A percentile compares a stretch with the other conserved stretches of the same genome.
Conservation (phyloP, 2,329 filamentous ascomycete species). For the Xylariaceae sp. region DNA sequence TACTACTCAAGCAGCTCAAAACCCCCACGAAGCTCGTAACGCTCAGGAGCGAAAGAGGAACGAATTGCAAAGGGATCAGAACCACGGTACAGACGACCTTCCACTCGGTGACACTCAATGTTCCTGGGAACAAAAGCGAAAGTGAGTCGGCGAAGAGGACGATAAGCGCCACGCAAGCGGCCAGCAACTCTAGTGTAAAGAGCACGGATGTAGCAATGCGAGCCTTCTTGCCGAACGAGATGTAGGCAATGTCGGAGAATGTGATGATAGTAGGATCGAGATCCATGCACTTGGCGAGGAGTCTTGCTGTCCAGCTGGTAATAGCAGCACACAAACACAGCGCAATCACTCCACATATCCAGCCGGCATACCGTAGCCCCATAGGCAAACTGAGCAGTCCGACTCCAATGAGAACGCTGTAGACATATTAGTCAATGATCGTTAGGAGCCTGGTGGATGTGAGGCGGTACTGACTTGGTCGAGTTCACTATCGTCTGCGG, state of each 20-base stretch:
- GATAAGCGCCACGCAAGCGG: slow-evolving; percentile 70
- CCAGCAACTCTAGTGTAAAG: slow-evolving; percentile 83
- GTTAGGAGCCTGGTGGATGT: neutral
- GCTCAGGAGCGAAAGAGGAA: slow-evolving; percentile 78
- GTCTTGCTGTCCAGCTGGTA: slow-evolving; percentile 80
- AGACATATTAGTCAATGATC: slow-evolving; percentile 5
- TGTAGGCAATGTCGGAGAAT: slow-evolving; percentile 88
- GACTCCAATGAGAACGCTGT: slow-evolving; percentile 76
- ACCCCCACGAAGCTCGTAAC: slow-evolving; percentile 94
- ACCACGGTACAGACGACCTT: slow-evolving; percentile 79
- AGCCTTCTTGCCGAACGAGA: slow-evolving; percentile 80
- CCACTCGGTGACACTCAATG: slow-evolving; percentile 66
- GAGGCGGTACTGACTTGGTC: slow-evolving; percentile 55
- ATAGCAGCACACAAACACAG: slow-evolving; percentile 68
- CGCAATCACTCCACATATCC: slow-evolving; percentile 76
- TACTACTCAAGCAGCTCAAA: slow-evolving; percentile 80
- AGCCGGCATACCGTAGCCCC: slow-evolving; percentile 81
- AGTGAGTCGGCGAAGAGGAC: slow-evolving; percentile 77
- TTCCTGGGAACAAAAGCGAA: slow-evolving; percentile 68
- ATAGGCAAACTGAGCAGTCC: slow-evolving; percentile 85
- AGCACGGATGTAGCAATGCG: slow-evolving; percentile 78
- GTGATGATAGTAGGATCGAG: slow-evolving; percentile 82
- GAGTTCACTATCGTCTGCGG: slow-evolving; percentile 97
- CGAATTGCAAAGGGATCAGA: slow-evolving; percentile 76
- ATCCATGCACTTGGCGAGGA: slow-evolving; percentile 85